Conservation (phyloP, 2,329 filamentous ascomycete genomes). For the Scedosporium dehoogii region DNA sequence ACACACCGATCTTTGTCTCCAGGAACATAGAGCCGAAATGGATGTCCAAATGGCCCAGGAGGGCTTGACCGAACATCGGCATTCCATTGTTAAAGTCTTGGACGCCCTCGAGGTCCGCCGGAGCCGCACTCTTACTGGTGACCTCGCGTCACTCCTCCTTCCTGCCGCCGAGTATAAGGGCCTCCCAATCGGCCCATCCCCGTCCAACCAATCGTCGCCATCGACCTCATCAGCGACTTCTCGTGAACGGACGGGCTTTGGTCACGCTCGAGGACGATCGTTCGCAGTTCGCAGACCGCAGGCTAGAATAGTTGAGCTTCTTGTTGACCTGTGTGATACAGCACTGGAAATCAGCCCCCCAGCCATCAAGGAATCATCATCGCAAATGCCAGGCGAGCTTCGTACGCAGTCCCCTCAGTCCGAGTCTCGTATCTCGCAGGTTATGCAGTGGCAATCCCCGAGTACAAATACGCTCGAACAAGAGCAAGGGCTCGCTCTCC, state of each 20-base stretch:
- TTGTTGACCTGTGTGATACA: constrained; percentile 93
- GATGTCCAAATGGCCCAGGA: constrained; percentile 96
- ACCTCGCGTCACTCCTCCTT: constrained; percentile 29
- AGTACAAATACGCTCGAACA: constrained; percentile 86
- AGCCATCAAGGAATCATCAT: constrained; percentile 74
- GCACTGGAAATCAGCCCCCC: constrained; percentile 91
- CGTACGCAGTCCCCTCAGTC: constrained; percentile 93
- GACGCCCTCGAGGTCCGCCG: constrained; percentile 79
- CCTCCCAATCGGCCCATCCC: constrained; percentile 67
- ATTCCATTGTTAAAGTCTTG: constrained; percentile 87
- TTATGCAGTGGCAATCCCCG: constrained; percentile 93
- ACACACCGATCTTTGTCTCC: constrained; percentile 89
- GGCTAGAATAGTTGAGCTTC: constrained; percentile 84
- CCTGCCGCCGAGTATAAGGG: constrained; percentile 78
- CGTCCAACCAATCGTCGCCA: constrained; percentile 61
- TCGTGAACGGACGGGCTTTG: constrained; percentile 62
- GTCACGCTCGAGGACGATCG: constrained; percentile 72
- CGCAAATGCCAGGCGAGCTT: constrained; percentile 61
- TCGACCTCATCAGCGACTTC: constrained; percentile 63
- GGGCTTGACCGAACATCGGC: constrained; percentile 80
- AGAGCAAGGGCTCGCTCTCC: constrained; percentile 74
- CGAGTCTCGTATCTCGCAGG: constrained; percentile 87
- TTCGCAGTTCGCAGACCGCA: constrained; percentile 87
- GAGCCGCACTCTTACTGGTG: constrained; percentile 51
- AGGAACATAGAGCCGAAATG: constrained; percentile 95